Conservation (phyloP, 371 early-diverging fungal species). For the Nematocida displodere region DNA sequence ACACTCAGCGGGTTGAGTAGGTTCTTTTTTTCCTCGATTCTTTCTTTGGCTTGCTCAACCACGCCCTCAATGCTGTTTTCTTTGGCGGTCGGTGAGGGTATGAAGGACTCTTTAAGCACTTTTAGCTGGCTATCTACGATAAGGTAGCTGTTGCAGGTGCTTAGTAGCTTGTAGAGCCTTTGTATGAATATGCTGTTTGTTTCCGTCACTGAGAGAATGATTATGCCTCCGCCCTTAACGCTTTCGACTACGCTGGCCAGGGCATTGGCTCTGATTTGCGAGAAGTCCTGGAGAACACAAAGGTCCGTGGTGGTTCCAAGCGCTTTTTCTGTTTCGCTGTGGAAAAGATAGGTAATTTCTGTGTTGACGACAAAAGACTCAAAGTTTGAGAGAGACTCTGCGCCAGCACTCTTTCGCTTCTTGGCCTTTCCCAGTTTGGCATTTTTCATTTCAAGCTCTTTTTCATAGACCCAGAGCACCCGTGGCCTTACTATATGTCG, state of each 20-base stretch:
- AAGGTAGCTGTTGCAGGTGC: constrained; percentile 77
- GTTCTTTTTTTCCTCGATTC: constrained; percentile 18
- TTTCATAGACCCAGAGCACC: constrained; percentile 61
- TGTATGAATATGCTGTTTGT: constrained; percentile 35
- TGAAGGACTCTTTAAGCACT: background rate
- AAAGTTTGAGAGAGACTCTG: constrained; percentile 37
- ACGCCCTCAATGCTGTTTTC: background rate
- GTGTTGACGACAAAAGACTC: constrained; percentile 50
- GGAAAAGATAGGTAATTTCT: constrained; percentile 67
- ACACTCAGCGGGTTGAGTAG: constrained; percentile 38
- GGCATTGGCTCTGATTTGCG: constrained; percentile 90
- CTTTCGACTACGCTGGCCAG: constrained; percentile 92
- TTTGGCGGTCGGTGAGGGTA: background rate
- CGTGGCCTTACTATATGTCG: constrained; percentile 22
- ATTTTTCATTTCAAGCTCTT: constrained; percentile 40
- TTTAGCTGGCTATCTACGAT: constrained; percentile 74
- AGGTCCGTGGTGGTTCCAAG: constrained; percentile 95
- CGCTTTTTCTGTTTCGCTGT: constrained; percentile 92
- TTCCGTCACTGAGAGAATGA: constrained; percentile 69
- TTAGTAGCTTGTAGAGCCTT: constrained; percentile 73
- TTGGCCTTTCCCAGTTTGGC: constrained; percentile 15
- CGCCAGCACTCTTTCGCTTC: constrained; percentile 16
- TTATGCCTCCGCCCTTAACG: constrained; percentile 93
- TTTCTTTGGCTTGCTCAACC: background rate
- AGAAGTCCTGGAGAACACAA: constrained; percentile 95